phyloP scores from a whole-genome alignment of 805 yeast genomes.

The Kluyveromyces dobzhanskii region DNA sequence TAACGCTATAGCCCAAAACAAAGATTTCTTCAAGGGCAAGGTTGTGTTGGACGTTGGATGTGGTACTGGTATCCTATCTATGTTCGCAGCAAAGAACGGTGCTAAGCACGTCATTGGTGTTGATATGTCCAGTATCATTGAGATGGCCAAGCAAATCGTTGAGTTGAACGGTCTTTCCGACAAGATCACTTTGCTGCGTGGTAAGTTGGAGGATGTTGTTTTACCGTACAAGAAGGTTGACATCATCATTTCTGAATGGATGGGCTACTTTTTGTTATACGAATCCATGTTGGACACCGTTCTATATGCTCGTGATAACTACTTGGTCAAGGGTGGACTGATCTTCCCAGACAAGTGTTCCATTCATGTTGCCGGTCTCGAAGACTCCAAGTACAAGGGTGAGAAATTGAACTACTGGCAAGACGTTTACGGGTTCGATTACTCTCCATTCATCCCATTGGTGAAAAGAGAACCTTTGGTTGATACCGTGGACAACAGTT shows the following conservation, averaged over 20 bases:
- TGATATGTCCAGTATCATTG: slow-evolving; percentile 94
- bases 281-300: slow-evolving; percentile 99
- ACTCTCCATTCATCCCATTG: slow-evolving; percentile 76
- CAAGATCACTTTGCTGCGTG: slow-evolving; percentile 80
- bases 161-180: slow-evolving; percentile 76
- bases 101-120: slow-evolving; percentile 97
- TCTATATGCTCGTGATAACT: slow-evolving; percentile 85
- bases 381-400: slow-evolving; percentile 84
- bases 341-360: slow-evolving; percentile 92
- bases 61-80: slow-evolving; percentile 95
- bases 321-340: slow-evolving; percentile 69
- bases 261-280: slow-evolving; percentile 94
- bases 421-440: slow-evolving; percentile 95
- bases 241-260: slow-evolving; percentile 96
- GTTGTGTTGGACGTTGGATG: slow-evolving; percentile 96
- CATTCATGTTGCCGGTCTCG: slow-evolving; percentile 84
- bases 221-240: slow-evolving; percentile 86
- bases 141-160: slow-evolving; percentile 88
- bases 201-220: slow-evolving; percentile 87
- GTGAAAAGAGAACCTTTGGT: slow-evolving; percentile 94
- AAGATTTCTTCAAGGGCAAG: slow-evolving; percentile 83
- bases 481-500: slow-evolving; percentile 78
- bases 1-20: slow-evolving; percentile 85
- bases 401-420: slow-evolving; percentile 94
- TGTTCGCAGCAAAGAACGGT: slow-evolving; percentile 99